A percentile compares a stretch with the other conserved stretches of the same genome.
phyloP scores from a whole-genome alignment of 139 green algal species.

The Raphidocelis subcapitata region DNA sequence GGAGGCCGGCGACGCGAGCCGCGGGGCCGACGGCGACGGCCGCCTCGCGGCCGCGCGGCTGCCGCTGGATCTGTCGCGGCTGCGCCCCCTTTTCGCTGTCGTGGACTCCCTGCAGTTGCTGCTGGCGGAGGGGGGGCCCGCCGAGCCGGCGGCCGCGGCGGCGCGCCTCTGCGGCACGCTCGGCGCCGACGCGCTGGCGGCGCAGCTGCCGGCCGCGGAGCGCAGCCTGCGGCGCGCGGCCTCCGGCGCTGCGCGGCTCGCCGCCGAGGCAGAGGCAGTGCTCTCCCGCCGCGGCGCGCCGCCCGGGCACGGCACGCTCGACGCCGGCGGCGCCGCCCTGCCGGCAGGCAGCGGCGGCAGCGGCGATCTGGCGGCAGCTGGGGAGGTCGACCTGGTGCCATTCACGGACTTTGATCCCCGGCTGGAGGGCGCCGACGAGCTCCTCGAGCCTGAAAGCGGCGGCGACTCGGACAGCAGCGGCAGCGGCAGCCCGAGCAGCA shows the following conservation, averaged over 20 bases:
- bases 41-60: background rate
- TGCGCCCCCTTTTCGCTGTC: slow-evolving; percentile 11
- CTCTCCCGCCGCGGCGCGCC: too few relatives aligned
- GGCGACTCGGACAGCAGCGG: background rate
- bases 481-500: background rate
- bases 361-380: too few relatives aligned
- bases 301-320: too few relatives aligned
- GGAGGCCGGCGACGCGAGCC: background rate
- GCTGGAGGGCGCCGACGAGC: background rate
- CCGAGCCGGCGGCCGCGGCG: too few relatives aligned
- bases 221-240: too few relatives aligned
- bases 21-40: background rate
- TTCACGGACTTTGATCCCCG: background rate
- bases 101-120: background rate
- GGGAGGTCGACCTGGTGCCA: background rate
- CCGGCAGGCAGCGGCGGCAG: too few relatives aligned
- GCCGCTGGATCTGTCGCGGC: slow-evolving; percentile 10
- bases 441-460: background rate
- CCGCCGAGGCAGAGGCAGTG: too few relatives aligned
- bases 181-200: too few relatives aligned
- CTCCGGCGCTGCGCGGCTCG: too few relatives aligned
- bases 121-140: background rate
- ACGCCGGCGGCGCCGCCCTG: too few relatives aligned
- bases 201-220: too few relatives aligned
- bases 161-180: too few relatives aligned